Evolutionary conservation across 306 rosid species (phyloP), one percentile per base, ranked within the genome.

Genomic region (Rosa multiflora): DNA sequence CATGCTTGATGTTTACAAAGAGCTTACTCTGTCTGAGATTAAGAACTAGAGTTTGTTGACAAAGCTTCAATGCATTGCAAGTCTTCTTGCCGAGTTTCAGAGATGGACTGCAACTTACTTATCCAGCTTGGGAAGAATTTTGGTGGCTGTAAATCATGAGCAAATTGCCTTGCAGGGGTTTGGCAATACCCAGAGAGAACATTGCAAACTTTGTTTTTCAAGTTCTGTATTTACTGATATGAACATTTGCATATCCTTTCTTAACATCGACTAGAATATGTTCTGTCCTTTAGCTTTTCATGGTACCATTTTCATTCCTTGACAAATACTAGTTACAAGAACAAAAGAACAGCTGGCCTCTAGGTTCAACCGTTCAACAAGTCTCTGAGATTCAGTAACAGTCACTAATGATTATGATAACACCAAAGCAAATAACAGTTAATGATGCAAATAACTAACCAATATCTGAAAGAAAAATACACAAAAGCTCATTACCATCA

Each of bases 1-100:
- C 14, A 77, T 88, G 88, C 88, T 84, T 81, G 96, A 88, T 81
- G 90, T 81, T 67, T 86, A 83, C 87, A 88, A 87, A 77, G 96
- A 87, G 75, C 87, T 88, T 59, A 80, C 87, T 42, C 74, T 85
- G 61, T 88, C 89, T 8, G 91, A 82, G 74, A 88, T 86, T 67
- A 83, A 85, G 73, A 81, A 87, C 81, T 77, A 84, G 66, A 9
- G 74, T 75, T 59, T 37, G 72, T 49, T 63, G 78, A 44, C 49
- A 67, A 67, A n/a, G 76, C 52, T 56, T 39, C 52, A 42, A 29
- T 1, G 78, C 76, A 70, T 72, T 72, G 32, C 76, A 52, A 42
- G 42, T 42, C 43, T 52, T 63, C n/a, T 29, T 13, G 70, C 70
- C 0, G 67, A 61, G 39, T 11, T 9, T 61, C 39, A 10, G 67